Conservation (phyloP, 176 grass and related monocot species). For the Carex pumila region DNA sequence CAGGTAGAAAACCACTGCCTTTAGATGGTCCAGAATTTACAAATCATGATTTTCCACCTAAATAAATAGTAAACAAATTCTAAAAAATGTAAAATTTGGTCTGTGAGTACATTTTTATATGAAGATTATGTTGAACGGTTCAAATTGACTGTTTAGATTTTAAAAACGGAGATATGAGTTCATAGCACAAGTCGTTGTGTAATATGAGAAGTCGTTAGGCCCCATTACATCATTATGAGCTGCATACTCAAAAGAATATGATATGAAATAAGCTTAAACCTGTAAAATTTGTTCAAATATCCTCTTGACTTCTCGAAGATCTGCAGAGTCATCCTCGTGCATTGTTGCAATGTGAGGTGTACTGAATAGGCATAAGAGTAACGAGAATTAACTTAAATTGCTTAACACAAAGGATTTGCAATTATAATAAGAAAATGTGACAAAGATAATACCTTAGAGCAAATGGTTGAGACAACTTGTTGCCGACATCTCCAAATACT, state of each 20-base stretch:
- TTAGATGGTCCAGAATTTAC: too few relatives aligned
- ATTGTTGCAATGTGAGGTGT: conserved; percentile 72
- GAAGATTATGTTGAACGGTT: too few relatives aligned
- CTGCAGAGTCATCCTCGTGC: conserved; percentile 68
- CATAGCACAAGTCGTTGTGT: too few relatives aligned
- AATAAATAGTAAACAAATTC: too few relatives aligned
- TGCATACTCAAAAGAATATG: background rate
- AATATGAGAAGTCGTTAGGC: background rate
- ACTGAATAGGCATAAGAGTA: conserved; percentile 25
- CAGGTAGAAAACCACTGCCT: too few relatives aligned
- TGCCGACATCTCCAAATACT: conserved; percentile 50
- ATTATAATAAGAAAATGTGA: conserved; percentile 1
- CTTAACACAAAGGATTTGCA: background rate
- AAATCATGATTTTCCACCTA: too few relatives aligned
- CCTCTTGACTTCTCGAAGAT: conserved; percentile 72
- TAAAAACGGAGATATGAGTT: too few relatives aligned
- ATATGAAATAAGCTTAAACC: conserved; percentile 21
- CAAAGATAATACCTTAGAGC: conserved; percentile 50
- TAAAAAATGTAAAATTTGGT: too few relatives aligned
- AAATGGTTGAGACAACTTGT: conserved; percentile 56
- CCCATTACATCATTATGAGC: background rate
- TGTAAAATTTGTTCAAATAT: conserved; percentile 58
- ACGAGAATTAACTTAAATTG: background rate
- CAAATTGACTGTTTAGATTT: too few relatives aligned
- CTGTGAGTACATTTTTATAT: too few relatives aligned